Conservation (phyloP, 1,139 yeast species). For the Suhomyces atakaporum region DNA sequence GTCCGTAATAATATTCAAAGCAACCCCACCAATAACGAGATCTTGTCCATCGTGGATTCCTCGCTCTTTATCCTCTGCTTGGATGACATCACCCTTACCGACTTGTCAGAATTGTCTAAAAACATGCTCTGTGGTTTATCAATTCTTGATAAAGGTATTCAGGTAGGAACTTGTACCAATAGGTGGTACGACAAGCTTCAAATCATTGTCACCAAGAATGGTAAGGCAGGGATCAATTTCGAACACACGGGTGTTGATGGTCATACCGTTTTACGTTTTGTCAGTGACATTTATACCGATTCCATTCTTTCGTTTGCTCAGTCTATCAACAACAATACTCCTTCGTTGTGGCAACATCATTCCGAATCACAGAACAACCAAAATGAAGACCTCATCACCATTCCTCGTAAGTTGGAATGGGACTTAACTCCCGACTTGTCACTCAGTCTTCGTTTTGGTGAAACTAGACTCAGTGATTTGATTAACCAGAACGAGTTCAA, state of each 20-base stretch:
- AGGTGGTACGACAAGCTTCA: constrained; percentile 95
- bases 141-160: constrained; percentile 78
- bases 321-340: constrained; percentile 78
- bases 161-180: constrained; percentile 91
- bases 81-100: constrained; percentile 71
- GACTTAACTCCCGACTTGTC: constrained; percentile 74
- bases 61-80: constrained; percentile 81
- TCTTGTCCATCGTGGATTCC: constrained; percentile 71
- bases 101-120: constrained; percentile 68
- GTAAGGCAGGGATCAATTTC: constrained; percentile 90
- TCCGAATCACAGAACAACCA: too few relatives aligned
- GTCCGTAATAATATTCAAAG: constrained; percentile 54
- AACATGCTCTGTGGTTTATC: constrained; percentile 88
- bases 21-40: constrained; percentile 61
- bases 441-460: constrained; percentile 84
- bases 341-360: constrained; percentile 68
- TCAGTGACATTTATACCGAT: constrained; percentile 88
- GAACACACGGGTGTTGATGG: constrained; percentile 98
- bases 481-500: constrained; percentile 89
- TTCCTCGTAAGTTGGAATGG: constrained; percentile 91
- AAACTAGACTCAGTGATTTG: constrained; percentile 82
- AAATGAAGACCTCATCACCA: constrained; percentile 43
- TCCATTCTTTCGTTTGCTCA: constrained; percentile 85
- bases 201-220: constrained; percentile 84
- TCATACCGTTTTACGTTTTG: constrained; percentile 86